Evolutionary conservation across 805 yeast genomes (phyloP).

Genomic region (Brettanomyces custersianus): DNA sequence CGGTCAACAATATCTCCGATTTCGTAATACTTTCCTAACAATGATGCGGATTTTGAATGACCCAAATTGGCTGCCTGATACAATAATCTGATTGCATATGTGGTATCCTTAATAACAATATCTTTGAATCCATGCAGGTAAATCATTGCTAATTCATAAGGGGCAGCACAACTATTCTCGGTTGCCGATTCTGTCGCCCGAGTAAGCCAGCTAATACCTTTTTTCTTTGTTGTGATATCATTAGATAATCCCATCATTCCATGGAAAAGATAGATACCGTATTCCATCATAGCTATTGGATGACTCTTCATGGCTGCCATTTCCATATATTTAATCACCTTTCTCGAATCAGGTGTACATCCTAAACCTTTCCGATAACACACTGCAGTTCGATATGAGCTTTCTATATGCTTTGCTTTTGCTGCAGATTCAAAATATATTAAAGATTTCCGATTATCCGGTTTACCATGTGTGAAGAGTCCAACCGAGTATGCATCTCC

Average conservation of each 20-base stretch:
- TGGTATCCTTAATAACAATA: slow-evolving; percentile 72
- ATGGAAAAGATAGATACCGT: slow-evolving; percentile 81
- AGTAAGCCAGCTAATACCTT: slow-evolving; percentile 88
- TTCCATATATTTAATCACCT: slow-evolving; percentile 73
- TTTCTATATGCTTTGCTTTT: slow-evolving; percentile 85
- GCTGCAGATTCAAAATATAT: slow-evolving; percentile 79
- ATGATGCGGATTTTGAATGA: slow-evolving; percentile 68
- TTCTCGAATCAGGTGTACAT: slow-evolving; percentile 77
- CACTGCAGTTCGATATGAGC: slow-evolving; percentile 83
- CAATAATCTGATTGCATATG: slow-evolving; percentile 78
- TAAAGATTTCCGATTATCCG: slow-evolving; percentile 72
- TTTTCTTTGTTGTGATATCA: slow-evolving; percentile 61
- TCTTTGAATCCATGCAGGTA: slow-evolving; percentile 80
- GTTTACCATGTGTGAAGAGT: slow-evolving; percentile 53
- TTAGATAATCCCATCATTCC: slow-evolving; percentile 74
- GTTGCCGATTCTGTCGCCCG: slow-evolving; percentile 81
- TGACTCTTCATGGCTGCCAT: slow-evolving; percentile 88
- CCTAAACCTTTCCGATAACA: slow-evolving; percentile 95
- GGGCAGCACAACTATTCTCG: slow-evolving; percentile 85
- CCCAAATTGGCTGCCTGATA: slow-evolving; percentile 86
- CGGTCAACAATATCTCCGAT: slow-evolving; percentile 66
- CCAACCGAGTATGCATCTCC: slow-evolving; percentile 90
- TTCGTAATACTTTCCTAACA: slow-evolving; percentile 80
- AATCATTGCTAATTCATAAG: slow-evolving; percentile 82
- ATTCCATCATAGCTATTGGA: slow-evolving; percentile 93